Conservation (phyloP, 2,329 filamentous ascomycete species). For the Fusarium newnesense region DNA sequence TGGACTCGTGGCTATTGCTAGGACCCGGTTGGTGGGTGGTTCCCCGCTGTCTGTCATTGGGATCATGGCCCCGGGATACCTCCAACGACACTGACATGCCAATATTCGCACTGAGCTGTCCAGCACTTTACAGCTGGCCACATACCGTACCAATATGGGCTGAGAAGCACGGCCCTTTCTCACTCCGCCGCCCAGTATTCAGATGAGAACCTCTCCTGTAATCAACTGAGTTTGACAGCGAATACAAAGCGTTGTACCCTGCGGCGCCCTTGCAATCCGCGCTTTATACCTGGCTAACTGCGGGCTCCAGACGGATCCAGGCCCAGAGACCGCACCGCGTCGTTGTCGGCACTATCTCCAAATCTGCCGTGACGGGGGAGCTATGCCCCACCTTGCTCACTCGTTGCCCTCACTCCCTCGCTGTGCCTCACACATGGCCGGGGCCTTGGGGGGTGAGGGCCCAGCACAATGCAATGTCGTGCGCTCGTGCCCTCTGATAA, state of each 20-base stretch:
- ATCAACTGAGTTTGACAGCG: slow-evolving; percentile 20
- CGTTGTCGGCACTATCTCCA: slow-evolving; percentile 46
- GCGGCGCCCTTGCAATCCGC: slow-evolving; percentile 29
- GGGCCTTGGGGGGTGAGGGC: slow-evolving; percentile 42
- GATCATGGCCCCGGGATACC: slow-evolving; percentile 29
- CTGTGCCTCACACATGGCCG: slow-evolving; percentile 43
- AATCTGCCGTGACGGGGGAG: slow-evolving; percentile 45
- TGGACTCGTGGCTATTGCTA: slow-evolving; percentile 40
- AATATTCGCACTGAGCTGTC: slow-evolving; percentile 27
- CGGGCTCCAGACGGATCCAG: slow-evolving; percentile 38
- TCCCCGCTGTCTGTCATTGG: slow-evolving; percentile 43
- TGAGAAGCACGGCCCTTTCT: slow-evolving; percentile 31
- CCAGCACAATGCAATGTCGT: slow-evolving; percentile 47
- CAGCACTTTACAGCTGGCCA: not conserved
- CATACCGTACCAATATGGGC: slow-evolving; percentile 26
- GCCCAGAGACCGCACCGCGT: slow-evolving; percentile 37
- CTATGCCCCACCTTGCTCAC: slow-evolving; percentile 43
- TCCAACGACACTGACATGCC: slow-evolving; percentile 26
- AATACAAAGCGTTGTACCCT: slow-evolving; percentile 32
- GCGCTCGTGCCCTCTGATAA: slow-evolving; percentile 46
- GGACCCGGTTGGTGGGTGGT: slow-evolving; percentile 42
- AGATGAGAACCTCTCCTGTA: slow-evolving; percentile 10
- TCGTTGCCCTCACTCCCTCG: slow-evolving; percentile 42
- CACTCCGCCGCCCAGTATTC: slow-evolving; percentile 8
- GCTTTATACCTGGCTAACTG: slow-evolving; percentile 36